Conservation (phyloP, 2,329 filamentous ascomycete species). For the Colletotrichum camelliae region DNA sequence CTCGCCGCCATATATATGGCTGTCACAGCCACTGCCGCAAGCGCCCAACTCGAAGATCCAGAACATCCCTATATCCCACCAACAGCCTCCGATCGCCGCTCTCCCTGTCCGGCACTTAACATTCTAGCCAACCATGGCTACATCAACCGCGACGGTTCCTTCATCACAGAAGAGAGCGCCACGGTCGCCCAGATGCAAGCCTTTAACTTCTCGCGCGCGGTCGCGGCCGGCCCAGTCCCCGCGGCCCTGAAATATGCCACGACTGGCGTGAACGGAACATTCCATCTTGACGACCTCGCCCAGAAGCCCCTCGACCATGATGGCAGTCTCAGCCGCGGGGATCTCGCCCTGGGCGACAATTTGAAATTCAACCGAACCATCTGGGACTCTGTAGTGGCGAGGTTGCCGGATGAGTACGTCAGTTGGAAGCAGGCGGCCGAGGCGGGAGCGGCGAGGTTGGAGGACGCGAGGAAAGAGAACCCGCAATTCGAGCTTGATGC, state of each 20-base stretch:
- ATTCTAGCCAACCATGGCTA: constrained; percentile 2
- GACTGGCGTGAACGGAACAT: background rate
- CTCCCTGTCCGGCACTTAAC: background rate
- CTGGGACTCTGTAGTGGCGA: background rate
- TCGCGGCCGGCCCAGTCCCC: background rate
- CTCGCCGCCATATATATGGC: background rate
- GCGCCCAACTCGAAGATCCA: background rate
- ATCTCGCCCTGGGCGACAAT: background rate
- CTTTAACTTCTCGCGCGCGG: background rate
- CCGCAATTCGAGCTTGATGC: background rate
- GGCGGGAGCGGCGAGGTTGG: background rate
- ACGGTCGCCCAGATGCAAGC: background rate
- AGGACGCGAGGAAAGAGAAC: background rate
- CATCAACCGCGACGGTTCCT: background rate
- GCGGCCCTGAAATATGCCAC: background rate
- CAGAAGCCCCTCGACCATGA: constrained; percentile 4
- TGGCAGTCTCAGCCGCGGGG: background rate
- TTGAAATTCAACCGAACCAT: background rate
- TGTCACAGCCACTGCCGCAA: background rate
- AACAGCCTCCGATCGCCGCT: background rate
- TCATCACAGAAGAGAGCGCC: constrained; percentile 1
- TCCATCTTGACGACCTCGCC: constrained; percentile 9
- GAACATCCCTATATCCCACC: background rate
- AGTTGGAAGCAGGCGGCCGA: constrained; percentile 4
- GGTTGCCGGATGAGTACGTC: background rate